A percentile compares a stretch with the other conserved stretches of the same genome.
Evolutionary conservation across 2,329 filamentous ascomycete species (phyloP).

Genomic region (Furcasterigmium furcatum): DNA sequence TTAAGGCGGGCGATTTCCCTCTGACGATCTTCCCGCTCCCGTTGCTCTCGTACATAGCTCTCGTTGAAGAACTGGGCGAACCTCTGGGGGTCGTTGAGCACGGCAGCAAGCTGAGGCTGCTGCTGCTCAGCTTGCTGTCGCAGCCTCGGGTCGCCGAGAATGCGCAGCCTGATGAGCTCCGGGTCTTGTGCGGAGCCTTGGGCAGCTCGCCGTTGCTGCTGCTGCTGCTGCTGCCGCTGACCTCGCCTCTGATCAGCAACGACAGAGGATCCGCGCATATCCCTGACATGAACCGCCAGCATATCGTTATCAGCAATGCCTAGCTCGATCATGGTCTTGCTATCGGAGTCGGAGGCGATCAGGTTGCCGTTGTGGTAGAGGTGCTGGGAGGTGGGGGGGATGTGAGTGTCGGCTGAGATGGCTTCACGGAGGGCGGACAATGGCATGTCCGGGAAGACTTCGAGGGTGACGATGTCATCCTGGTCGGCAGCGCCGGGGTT

Average conservation of each 20-base stretch:
- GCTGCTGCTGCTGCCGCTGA: slow-evolving; percentile 22
- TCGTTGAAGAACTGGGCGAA: slow-evolving; percentile 72
- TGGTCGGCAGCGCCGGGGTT: slow-evolving; percentile 64
- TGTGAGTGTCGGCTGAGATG: slow-evolving; percentile 77
- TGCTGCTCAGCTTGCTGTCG: slow-evolving; percentile 68
- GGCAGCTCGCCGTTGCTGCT: slow-evolving; percentile 22
- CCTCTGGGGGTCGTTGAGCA: slow-evolving; percentile 69
- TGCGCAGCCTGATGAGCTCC: slow-evolving; percentile 78
- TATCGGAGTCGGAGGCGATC: slow-evolving; percentile 61
- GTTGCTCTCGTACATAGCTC: slow-evolving; percentile 66
- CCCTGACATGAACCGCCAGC: slow-evolving; percentile 78
- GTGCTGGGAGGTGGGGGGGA: slow-evolving; percentile 71
- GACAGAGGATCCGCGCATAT: slow-evolving; percentile 45
- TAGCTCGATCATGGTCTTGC: slow-evolving; percentile 77
- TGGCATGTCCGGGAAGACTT: slow-evolving; percentile 79
- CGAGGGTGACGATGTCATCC: slow-evolving; percentile 75
- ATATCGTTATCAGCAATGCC: slow-evolving; percentile 87
- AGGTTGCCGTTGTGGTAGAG: slow-evolving; percentile 88
- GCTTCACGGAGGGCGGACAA: slow-evolving; percentile 83
- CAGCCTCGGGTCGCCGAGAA: slow-evolving; percentile 74
- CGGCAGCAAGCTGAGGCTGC: slow-evolving; percentile 73
- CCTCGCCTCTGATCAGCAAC: slow-evolving; percentile 31
- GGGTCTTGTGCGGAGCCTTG: slow-evolving; percentile 55
- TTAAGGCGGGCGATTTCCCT: slow-evolving; percentile 83
- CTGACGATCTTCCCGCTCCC: slow-evolving; percentile 73